phyloP scores from a whole-genome alignment of 352 stramenopile genomes.

The Phytophthora chlamydospora region DNA sequence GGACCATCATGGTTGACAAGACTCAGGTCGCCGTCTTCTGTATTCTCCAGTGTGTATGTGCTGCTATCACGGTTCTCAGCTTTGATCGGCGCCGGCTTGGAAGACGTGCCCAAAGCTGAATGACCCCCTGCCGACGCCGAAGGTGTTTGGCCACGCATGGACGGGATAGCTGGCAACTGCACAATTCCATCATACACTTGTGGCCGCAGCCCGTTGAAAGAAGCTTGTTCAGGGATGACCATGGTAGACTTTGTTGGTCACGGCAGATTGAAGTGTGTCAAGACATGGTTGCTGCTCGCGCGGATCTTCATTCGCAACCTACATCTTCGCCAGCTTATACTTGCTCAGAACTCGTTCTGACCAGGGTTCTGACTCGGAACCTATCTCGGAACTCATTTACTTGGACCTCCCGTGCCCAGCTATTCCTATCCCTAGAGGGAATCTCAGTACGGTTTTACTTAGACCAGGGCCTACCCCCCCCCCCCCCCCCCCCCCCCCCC shows the following conservation, averaged over 20 bases:
- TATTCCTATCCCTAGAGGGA: slow-evolving; percentile 1
- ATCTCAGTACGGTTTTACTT: slow-evolving; percentile 13
- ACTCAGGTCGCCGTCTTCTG: no score
- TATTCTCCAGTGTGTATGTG: no score
- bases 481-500: no score
- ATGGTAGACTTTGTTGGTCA: neutral
- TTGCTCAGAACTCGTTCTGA: slow-evolving; percentile 12
- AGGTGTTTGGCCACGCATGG: neutral
- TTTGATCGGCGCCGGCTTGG: no score
- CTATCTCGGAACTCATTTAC: neutral
- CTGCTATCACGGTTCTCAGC: no score
- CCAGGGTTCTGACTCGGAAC: slow-evolving; percentile 2
- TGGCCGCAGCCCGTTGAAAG: neutral
- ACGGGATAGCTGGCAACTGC: neutral
- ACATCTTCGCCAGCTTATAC: slow-evolving; percentile 4
- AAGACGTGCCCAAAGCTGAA: no score
- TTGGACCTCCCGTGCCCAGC: neutral
- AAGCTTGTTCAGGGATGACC: neutral
- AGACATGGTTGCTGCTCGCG: neutral
- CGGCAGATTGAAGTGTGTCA: neutral
- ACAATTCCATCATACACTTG: neutral
- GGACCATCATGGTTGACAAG: no score
- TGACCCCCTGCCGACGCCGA: neutral
- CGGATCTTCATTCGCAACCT: no score
- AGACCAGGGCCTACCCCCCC: slow-evolving; percentile 12